phyloP scores from a whole-genome alignment of 345 rosid genomes.

The Mercurialis annua region DNA sequence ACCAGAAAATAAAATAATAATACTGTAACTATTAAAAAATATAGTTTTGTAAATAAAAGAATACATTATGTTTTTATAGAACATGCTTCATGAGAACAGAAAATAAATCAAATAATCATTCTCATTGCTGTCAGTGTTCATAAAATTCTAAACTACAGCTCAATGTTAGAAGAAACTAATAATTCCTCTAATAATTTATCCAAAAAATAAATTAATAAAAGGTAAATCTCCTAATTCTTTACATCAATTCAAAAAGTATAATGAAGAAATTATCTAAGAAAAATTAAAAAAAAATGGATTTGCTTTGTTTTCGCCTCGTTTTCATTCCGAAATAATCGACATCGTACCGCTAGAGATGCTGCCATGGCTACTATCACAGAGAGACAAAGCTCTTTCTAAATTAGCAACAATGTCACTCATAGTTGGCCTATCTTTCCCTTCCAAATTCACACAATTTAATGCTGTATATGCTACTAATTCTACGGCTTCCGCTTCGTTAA shows the following conservation, averaged over 20 bases:
- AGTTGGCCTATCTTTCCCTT: constrained; percentile 46
- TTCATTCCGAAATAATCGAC: constrained; percentile 52
- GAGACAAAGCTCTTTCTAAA: constrained; percentile 61
- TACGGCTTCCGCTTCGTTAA: constrained; percentile 30
- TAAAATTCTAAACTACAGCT: constrained; percentile 29
- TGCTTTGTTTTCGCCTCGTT: background rate
- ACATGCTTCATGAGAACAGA: constrained; percentile 2
- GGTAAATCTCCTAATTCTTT: constrained; percentile 26
- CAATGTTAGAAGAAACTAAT: constrained; percentile 21
- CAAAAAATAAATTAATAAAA: background rate
- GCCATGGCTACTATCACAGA: constrained; percentile 44
- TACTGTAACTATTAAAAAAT: no score
- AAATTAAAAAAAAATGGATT: background rate
- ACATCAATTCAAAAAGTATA: constrained; percentile 22
- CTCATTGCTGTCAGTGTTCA: constrained; percentile 27
- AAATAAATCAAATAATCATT: constrained; percentile 23
- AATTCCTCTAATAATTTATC: background rate
- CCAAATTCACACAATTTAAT: constrained; percentile 5
- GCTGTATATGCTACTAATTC: constrained; percentile 53
- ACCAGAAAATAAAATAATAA: background rate
- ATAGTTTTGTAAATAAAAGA: no score
- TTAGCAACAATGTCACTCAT: constrained; percentile 61
- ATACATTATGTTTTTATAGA: no score
- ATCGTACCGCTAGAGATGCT: constrained; percentile 65
- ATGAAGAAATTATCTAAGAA: constrained; percentile 9